Conservation (phyloP, 106 monocot genomes). For the Xerophyta viscosa region DNA sequence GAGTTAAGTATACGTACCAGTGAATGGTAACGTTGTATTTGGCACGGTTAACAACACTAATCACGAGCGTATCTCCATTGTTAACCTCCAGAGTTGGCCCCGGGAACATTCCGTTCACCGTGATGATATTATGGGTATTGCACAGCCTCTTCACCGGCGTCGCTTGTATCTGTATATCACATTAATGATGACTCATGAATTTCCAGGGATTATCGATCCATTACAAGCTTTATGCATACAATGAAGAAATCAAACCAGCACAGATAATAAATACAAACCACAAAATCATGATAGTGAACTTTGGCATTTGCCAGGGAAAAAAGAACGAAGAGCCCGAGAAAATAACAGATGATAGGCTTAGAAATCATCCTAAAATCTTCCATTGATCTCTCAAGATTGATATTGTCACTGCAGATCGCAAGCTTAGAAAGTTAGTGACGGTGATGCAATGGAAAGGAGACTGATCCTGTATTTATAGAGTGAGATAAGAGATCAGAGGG, state of each 20-base stretch:
- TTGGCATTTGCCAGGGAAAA: slow-evolving; percentile 11
- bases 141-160: slow-evolving; percentile 54
- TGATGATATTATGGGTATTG: slow-evolving; percentile 27
- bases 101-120: slow-evolving; percentile 37
- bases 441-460: too few relatives aligned
- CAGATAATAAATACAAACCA: slow-evolving; percentile 5
- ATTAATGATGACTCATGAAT: too few relatives aligned
- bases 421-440: too few relatives aligned
- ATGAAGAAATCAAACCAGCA: too few relatives aligned
- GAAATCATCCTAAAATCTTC: neutral
- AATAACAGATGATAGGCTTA: slow-evolving; percentile 9
- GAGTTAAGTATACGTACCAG: slow-evolving; percentile 13
- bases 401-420: neutral
- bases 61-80: slow-evolving; percentile 31
- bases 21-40: slow-evolving; percentile 39
- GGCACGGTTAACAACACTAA: slow-evolving; percentile 25
- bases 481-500: neutral
- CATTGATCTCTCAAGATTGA: neutral
- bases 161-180: slow-evolving; percentile 21
- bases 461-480: slow-evolving; percentile 20
- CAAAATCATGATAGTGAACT: slow-evolving; percentile 36
- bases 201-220: too few relatives aligned
- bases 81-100: slow-evolving; percentile 35
- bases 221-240: too few relatives aligned
- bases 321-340: slow-evolving; percentile 8